These are phyloP conservation scores for Colletotrichum paranaense DNA, from an alignment of 2,329 filamentous ascomycete species.

Conservation along the genomic window DNA sequence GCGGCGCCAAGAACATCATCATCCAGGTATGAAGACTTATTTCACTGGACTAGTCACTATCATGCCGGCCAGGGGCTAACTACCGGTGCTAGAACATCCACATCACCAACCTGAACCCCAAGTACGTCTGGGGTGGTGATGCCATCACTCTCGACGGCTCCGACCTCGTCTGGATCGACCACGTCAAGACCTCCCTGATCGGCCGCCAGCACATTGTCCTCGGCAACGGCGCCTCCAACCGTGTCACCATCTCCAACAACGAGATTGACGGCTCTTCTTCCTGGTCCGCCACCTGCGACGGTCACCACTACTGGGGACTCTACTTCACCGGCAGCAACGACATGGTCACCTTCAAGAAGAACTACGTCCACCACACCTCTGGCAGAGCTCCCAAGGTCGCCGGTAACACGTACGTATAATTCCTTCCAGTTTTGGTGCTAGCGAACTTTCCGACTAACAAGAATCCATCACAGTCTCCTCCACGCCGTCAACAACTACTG, in stretches of 20 bases:
- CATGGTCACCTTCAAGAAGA: slow-evolving; percentile 66
- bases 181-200: slow-evolving; percentile 67
- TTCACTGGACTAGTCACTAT: neutral
- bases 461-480: slow-evolving; percentile 45
- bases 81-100: slow-evolving; percentile 46
- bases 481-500: slow-evolving; percentile 74
- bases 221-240: slow-evolving; percentile 62
- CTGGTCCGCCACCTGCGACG: slow-evolving; percentile 69
- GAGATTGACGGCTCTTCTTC: slow-evolving; percentile 66
- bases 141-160: slow-evolving; percentile 63
- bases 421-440: neutral
- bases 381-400: slow-evolving; percentile 69
- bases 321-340: slow-evolving; percentile 68
- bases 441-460: neutral
- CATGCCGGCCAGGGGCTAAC: neutral
- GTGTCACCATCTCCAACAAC: slow-evolving; percentile 70
- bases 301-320: slow-evolving; percentile 70
- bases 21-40: slow-evolving; percentile 52
- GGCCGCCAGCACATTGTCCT: slow-evolving; percentile 71
- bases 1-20: slow-evolving; percentile 64
- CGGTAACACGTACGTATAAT: slow-evolving; percentile 55
- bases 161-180: slow-evolving; percentile 63
- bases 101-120: slow-evolving; percentile 65
- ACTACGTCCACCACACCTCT: slow-evolving; percentile 69
- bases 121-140: slow-evolving; percentile 71